Base-by-base conservation (phyloP, 345 rosid species). In the Gossypium australe region DNA sequence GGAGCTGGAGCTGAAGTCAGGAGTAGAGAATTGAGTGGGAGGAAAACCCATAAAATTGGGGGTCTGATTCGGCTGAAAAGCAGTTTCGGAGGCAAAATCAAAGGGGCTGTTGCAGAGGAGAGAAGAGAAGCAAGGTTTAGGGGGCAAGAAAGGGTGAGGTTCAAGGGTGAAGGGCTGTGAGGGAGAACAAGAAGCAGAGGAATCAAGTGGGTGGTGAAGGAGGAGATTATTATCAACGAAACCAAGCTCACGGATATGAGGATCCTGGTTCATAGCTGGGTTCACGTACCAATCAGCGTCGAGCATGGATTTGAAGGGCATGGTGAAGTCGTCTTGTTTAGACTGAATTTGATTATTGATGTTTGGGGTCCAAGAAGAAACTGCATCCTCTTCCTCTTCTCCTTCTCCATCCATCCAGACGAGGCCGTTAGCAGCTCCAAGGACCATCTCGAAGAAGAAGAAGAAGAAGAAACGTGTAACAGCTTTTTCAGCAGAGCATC, bases 151-250 rank as follows among this genome's bases (percentile, higher is more conserved):
- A 57, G 61, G 61, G 6, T 25, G 64, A 59, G 64, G 9, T 11
- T 59, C 41, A 25, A 59, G 87, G 73, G 62, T 64, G 75, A 87
- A 85, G 16, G 88, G 79, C 58, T 82, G 90, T 9, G 97, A 87
- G 2, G 89, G 94, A 72, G 94, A 89, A 59, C 89, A 89, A 67
- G 90, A 87, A 58, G 94, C 84, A 25, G 94, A 89, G 1, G 94
- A 85, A 80, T 91, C 94, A n/a, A 91, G 66, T 0, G 85, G 80
- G 27, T 86, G 88, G 1, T 82, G 87, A 77, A 84, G 87, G 68
- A 84, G 82, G 68, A 82, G 79, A 68, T 51, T 20, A 57, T 22
- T 57, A 53, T 53, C 57, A 17, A n/a, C 22, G 49, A 80, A 85
- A 25, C 78, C 82, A 11, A 84, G 84, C 71, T 83, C 57, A 16